Conservation (phyloP, 176 grass and related monocot species). For the Miscanthus lutarioriparius region DNA sequence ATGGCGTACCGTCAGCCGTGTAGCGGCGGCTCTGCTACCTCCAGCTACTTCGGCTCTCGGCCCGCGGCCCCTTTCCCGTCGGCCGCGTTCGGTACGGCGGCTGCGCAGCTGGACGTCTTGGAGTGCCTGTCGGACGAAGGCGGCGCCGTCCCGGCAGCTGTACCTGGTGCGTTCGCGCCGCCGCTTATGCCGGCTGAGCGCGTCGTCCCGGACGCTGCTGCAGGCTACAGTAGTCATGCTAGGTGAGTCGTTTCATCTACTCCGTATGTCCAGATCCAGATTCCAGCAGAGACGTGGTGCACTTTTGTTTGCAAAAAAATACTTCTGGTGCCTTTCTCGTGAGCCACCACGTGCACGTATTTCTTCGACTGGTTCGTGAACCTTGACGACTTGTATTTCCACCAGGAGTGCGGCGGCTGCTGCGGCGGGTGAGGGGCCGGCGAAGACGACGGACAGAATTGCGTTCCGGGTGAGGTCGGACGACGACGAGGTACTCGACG, state of each 20-base stretch:
- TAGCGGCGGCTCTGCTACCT: background rate
- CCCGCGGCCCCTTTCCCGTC: background rate
- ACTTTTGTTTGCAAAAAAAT: background rate
- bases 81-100: background rate
- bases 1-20: constrained; percentile 34
- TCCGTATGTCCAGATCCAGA: background rate
- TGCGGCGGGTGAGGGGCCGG: background rate
- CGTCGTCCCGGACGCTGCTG: constrained; percentile 22
- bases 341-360: background rate
- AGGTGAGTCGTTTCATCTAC: constrained; percentile 32
- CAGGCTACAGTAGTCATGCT: background rate
- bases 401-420: constrained; percentile 15
- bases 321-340: background rate
- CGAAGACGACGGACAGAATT: constrained; percentile 43
- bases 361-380: background rate
- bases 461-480: constrained; percentile 69
- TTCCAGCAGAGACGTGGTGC: background rate
- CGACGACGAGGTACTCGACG: constrained; percentile 60
- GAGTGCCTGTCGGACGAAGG: constrained; percentile 45
- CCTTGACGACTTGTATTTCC: background rate
- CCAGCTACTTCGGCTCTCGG: background rate
- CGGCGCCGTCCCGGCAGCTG: background rate
- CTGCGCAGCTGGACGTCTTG: constrained; percentile 22
- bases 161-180: constrained; percentile 20
- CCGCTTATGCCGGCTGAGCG: constrained; percentile 14